These are phyloP conservation scores for Syzygium aromaticum DNA, from an alignment of 345 rosid genomes.

Conservation along the genomic window DNA sequence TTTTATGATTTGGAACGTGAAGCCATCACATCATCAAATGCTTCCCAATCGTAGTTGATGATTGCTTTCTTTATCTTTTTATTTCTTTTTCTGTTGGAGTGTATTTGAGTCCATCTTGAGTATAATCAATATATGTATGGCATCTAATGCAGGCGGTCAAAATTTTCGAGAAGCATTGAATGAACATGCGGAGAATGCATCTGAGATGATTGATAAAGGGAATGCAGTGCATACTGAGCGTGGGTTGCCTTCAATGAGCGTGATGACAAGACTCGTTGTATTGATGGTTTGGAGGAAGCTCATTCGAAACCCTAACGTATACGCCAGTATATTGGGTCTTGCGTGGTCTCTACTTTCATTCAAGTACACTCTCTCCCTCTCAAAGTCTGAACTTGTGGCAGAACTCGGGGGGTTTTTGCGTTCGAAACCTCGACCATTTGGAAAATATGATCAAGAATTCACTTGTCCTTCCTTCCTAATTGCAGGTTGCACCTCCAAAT, in stretches of 20 bases:
- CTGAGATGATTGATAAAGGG: not conserved
- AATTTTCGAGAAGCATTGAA: not conserved
- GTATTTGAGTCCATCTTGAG: not conserved
- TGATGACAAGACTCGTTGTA: slow-evolving; percentile 3
- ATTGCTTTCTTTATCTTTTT: not conserved
- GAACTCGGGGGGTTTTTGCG: not conserved
- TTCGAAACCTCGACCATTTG: not conserved
- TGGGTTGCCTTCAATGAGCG: not conserved
- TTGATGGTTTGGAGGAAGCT: slow-evolving; percentile 12
- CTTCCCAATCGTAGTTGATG: not conserved
- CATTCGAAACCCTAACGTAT: slow-evolving; percentile 8
- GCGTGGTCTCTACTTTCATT: slow-evolving; percentile 10
- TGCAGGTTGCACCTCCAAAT: slow-evolving; percentile 4
- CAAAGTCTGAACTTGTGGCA: not conserved
- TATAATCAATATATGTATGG: not conserved
- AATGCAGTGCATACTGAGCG: not conserved
- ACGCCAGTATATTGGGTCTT: slow-evolving; percentile 4
- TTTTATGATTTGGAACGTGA: not conserved
- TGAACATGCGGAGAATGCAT: not conserved
- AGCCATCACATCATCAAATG: not conserved
- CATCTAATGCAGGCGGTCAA: not conserved
- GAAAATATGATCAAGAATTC: not conserved
- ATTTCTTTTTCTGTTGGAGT: not conserved
- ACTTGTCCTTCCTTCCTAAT: not conserved
- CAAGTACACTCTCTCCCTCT: not conserved